Conservation (phyloP, 352 stramenopile genomes). For the Phytopythium delawarense region DNA sequence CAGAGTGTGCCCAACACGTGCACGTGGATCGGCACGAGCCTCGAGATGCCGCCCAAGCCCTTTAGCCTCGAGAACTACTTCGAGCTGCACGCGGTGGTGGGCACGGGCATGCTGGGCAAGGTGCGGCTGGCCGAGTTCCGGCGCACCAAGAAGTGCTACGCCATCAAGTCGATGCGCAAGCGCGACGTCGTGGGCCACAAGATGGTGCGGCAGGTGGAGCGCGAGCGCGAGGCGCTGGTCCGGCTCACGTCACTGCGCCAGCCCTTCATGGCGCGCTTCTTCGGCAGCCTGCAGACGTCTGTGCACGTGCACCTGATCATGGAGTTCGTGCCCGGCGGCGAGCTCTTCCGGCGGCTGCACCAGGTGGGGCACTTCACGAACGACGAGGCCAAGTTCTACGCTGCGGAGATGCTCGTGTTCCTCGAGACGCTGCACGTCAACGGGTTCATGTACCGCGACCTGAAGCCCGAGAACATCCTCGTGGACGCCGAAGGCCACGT, state of each 20-base stretch:
- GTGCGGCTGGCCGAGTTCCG: slow-evolving; percentile 63
- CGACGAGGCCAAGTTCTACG: slow-evolving; percentile 80
- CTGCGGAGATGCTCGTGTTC: slow-evolving; percentile 56
- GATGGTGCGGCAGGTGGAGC: slow-evolving; percentile 54
- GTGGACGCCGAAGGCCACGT: slow-evolving; percentile 65
- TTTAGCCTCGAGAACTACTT: slow-evolving; percentile 60
- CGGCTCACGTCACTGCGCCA: slow-evolving; percentile 32
- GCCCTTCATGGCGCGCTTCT: slow-evolving; percentile 54
- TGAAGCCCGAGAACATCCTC: slow-evolving; percentile 91
- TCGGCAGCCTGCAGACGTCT: slow-evolving; percentile 54
- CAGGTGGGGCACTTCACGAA: slow-evolving; percentile 46
- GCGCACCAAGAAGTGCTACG: slow-evolving; percentile 53
- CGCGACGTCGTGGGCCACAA: slow-evolving; percentile 47
- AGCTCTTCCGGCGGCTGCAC: slow-evolving; percentile 59
- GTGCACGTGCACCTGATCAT: slow-evolving; percentile 67
- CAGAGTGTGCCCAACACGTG: not conserved
- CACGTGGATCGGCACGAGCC: slow-evolving; percentile 43
- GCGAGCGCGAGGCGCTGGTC: slow-evolving; percentile 43
- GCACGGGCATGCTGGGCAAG: slow-evolving; percentile 70
- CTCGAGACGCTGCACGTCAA: slow-evolving; percentile 46
- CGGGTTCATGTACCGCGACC: slow-evolving; percentile 79
- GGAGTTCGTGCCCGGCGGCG: slow-evolving; percentile 62
- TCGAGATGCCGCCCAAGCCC: slow-evolving; percentile 52
- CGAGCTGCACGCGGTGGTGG: slow-evolving; percentile 45
- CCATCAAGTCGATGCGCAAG: slow-evolving; percentile 77